Percentiles rank a stretch among this genome's conserved stretches.
These are phyloP conservation scores for Podospora tetraspora DNA, from an alignment of 495 filamentous ascomycete species.

Conservation along the genomic window DNA sequence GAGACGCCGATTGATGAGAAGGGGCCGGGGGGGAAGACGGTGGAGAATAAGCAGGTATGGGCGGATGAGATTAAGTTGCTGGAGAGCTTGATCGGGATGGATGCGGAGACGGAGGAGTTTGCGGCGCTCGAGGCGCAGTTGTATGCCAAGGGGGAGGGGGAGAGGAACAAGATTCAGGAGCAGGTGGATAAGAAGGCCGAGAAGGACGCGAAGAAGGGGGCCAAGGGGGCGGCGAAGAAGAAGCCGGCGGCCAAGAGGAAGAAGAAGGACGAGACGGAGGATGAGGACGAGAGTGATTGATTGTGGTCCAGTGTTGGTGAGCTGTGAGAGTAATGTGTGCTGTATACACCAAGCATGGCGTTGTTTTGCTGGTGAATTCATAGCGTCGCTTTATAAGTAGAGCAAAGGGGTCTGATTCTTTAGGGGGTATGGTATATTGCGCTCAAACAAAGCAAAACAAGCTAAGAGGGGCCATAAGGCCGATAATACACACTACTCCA, in stretches of 20 bases:
- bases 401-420: background rate
- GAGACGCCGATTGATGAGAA: constrained; percentile 85
- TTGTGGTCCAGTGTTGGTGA: background rate
- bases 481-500: background rate
- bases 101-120: constrained; percentile 67
- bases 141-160: constrained; percentile 56
- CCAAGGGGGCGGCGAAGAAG: constrained; percentile 24
- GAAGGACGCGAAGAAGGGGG: constrained; percentile 50
- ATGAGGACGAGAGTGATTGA: constrained; percentile 39
- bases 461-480: background rate
- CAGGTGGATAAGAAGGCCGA: constrained; percentile 59
- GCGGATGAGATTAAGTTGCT: constrained; percentile 83
- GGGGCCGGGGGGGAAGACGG: constrained; percentile 47
- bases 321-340: background rate
- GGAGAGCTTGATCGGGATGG: constrained; percentile 80
- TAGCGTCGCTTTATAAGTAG: background rate
- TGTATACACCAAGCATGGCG: background rate
- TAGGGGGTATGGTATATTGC: background rate
- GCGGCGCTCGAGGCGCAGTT: constrained; percentile 52
- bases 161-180: constrained; percentile 68
- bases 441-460: constrained; percentile 12
- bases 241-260: constrained; percentile 16
- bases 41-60: constrained; percentile 73
- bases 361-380: background rate
- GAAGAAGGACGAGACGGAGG: constrained; percentile 29